Evolutionary conservation across 2,329 filamentous ascomycete genomes (phyloP), one percentile per base, ranked within the genome.

Genomic region (Colletotrichum sp.): DNA sequence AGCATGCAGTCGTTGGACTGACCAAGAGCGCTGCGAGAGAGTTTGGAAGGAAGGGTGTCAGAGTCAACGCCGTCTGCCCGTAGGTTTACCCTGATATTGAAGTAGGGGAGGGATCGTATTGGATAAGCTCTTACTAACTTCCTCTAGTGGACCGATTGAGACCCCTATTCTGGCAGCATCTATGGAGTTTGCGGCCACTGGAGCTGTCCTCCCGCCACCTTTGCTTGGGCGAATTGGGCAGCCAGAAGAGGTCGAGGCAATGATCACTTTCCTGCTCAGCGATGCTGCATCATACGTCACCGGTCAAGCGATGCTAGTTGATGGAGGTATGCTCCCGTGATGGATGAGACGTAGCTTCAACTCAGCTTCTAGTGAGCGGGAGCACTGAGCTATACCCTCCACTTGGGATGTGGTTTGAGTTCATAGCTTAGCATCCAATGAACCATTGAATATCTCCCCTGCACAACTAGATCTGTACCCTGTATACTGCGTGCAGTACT

Each of bases 1-100:
- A 85, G 57, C 79, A 81, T 16, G 83, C 79, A 1, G 80, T 85
- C 0, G 75, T 84, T 4, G 82, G 83, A 0, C 72, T 85, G 15
- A 81, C 78, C 1, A 80, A 80, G 59, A 78, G 80, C 5, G 83
- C 82, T 2, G 84, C 84, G 2, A 79, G 80, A 39, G 81, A 85
- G 65, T 76, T 77, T 28, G 79, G 79, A 5, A 59, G 78, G 11
- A 77, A 78, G 39, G 70, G 78, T 1, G 69, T 82, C 16, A 70
- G 81, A 22, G 78, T 82, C 4, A 82, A 82, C 44, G 79, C 76
- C 11, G 75, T 82, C 1, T 79, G 78, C 48, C 81, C 81, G 81
- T 82, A 28, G 75, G 80, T 81, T 22, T 3, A 13, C 6, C 8
- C 60, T 7, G n/a, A 22, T 0, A 13, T 3, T 25, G n/a, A 52